Evolutionary conservation across 148 eudicot species (phyloP), one percentile per base, ranked within the genome.

Genomic region (Vaccinium darrowii): DNA sequence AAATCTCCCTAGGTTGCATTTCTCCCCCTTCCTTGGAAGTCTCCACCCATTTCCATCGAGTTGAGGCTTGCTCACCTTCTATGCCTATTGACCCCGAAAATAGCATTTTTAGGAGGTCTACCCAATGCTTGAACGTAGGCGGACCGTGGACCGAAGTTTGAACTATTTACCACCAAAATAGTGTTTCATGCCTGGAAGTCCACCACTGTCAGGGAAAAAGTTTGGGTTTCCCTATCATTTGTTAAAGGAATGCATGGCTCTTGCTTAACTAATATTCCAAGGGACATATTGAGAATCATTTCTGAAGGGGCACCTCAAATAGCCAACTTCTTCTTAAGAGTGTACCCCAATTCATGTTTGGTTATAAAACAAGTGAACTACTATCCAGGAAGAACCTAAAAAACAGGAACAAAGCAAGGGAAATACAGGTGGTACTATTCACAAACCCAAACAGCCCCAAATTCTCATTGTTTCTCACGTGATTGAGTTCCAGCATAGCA

Each of bases 311-410:
- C 56, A 49, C 49, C 79, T 76, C 53, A 21, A 76, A 76, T 8
- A 76, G 53, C 79, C 53, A 76, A 76, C 12, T 76, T 76, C 56
- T 76, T 27, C 52, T 47, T 47, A 43, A 76, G 51, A 10, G 79
- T 10, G 53, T 49, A 13, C 52, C 18, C 10, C 25, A 7, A 21
- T 49, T 21, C 9, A 75, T 12, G 23, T 16, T 49, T 47, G 51
- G 27, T 54, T 76, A 39, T 21, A 21, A 76, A 76, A 76, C 2
- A n/a, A 49, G 30, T 49, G 77, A 72, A 75, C 27, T 3, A 49
- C 30, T 21, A 18, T 49, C 27, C 54, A 11, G 23, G 53, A 76
- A 76, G 79, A 54, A 76, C 23, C 54, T 49, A 27, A n/a, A 51
- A 74, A n/a, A 18, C 8, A 11, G 15, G 13, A 49, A 49, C 27